These are phyloP conservation scores for Ophiocytium majus DNA, from an alignment of 352 stramenopile genomes.

Conservation along the genomic window DNA sequence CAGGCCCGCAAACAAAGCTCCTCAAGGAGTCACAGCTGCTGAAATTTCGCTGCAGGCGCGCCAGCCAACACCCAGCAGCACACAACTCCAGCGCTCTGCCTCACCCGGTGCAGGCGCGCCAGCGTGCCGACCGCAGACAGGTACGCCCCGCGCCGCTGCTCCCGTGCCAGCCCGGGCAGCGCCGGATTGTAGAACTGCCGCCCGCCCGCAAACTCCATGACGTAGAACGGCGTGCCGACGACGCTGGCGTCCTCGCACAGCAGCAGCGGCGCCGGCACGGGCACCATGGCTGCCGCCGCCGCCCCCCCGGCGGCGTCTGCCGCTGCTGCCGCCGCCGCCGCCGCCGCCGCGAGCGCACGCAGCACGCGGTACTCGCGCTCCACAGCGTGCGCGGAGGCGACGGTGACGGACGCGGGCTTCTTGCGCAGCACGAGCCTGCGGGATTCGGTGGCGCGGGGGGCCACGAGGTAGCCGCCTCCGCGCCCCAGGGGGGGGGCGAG, in stretches of 20 bases:
- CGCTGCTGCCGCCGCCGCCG: too few relatives aligned
- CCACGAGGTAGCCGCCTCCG: neutral
- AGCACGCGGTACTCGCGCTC: conserved; percentile 60
- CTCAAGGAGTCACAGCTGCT: too few relatives aligned
- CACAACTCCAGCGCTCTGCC: too few relatives aligned
- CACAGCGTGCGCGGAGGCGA: conserved; percentile 59
- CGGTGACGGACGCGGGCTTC: conserved; percentile 55
- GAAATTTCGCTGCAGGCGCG: too few relatives aligned
- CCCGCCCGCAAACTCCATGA: conserved; percentile 74
- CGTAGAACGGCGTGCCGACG: conserved; percentile 74
- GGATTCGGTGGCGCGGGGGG: conserved; percentile 7
- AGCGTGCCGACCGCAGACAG: conserved; percentile 64
- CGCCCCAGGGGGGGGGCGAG: conserved; percentile 24
- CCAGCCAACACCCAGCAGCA: too few relatives aligned
- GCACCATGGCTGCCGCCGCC: too few relatives aligned
- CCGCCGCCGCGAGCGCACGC: conserved; percentile 45
- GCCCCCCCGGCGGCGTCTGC: too few relatives aligned
- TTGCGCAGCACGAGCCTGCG: conserved; percentile 60
- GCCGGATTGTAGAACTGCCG: conserved; percentile 72
- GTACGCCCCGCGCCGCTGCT: conserved; percentile 63
- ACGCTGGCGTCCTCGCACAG: conserved; percentile 68
- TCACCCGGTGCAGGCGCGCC: conserved; percentile 42
- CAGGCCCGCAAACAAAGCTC: too few relatives aligned
- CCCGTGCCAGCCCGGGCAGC: conserved; percentile 60
- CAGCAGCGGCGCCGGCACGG: conserved; percentile 64